Conservation (phyloP, 2,329 filamentous ascomycete genomes). For the Sordariomycetes sp. region DNA sequence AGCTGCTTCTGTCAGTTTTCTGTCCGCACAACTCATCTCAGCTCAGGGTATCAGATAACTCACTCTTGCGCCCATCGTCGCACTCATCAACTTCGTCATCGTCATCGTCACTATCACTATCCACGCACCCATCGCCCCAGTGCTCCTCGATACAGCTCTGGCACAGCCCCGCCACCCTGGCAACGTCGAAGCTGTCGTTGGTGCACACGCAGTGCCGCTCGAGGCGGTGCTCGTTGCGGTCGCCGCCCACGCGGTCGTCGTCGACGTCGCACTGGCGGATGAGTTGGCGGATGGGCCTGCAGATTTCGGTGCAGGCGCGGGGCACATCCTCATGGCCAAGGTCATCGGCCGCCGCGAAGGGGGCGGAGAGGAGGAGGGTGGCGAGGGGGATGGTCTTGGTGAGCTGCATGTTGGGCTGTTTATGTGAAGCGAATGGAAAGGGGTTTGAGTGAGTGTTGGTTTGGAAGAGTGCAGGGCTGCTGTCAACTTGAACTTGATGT, state of each 20-base stretch:
- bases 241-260: constrained; percentile 10
- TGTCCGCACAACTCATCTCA: too few relatives aligned
- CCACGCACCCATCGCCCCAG: not conserved
- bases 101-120: not conserved
- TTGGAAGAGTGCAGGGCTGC: not conserved
- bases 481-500: not conserved
- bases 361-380: not conserved
- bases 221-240: constrained; percentile 2
- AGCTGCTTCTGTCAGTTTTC: constrained; percentile 4
- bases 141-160: constrained; percentile 18
- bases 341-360: constrained; percentile 8
- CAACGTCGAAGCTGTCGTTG: constrained; percentile 25
- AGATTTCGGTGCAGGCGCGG: constrained; percentile 8
- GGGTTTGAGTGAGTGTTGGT: not conserved
- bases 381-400: constrained; percentile 4
- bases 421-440: not conserved
- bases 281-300: constrained; percentile 8
- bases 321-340: constrained; percentile 10
- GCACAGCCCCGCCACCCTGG: constrained; percentile 20
- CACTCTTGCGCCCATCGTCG: constrained; percentile 8
- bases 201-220: constrained; percentile 22
- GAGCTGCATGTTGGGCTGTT: constrained; percentile 2
- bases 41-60: not conserved
- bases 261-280: constrained; percentile 8
- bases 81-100: not conserved